These are phyloP conservation scores for Ochetophila trinervis DNA, from an alignment of 306 rosid species.

Conservation along the genomic window DNA sequence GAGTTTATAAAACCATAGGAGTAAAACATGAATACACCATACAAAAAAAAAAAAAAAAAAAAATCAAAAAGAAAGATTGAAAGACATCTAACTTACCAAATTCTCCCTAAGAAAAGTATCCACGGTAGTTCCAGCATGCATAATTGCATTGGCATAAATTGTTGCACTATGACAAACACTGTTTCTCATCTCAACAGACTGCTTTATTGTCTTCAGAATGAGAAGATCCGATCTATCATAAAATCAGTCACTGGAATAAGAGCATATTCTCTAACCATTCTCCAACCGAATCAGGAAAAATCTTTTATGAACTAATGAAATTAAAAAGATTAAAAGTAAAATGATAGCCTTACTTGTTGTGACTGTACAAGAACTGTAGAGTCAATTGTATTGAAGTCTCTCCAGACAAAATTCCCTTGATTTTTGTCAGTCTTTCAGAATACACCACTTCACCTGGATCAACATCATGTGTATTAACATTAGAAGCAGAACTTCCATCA, in stretches of 20 bases:
- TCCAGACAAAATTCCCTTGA: slow-evolving; percentile 92
- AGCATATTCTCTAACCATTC: slow-evolving; percentile 1
- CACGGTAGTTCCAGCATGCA: slow-evolving; percentile 98
- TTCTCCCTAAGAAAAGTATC: slow-evolving; percentile 97
- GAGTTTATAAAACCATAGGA: slow-evolving; percentile 21
- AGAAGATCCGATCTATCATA: slow-evolving; percentile 84
- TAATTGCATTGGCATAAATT: slow-evolving; percentile 88
- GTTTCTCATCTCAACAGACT: slow-evolving; percentile 98
- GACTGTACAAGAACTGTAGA: slow-evolving; percentile 88
- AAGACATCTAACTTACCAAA: slow-evolving; percentile 48
- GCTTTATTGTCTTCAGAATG: slow-evolving; percentile 91
- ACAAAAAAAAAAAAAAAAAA: slow-evolving; percentile 11
- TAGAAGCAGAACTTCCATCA: slow-evolving; percentile 50
- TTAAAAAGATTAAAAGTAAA: background rate
- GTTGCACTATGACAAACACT: slow-evolving; percentile 98
- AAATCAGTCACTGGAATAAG: slow-evolving; percentile 33
- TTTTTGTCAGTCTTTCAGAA: slow-evolving; percentile 74
- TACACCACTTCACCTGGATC: slow-evolving; percentile 78
- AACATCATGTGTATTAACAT: slow-evolving; percentile 36
- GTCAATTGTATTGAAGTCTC: slow-evolving; percentile 92
- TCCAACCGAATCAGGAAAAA: slow-evolving; percentile 2
- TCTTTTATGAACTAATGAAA: slow-evolving; percentile 16
- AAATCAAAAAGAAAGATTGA: background rate
- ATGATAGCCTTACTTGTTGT: slow-evolving; percentile 78
- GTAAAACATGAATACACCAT: slow-evolving; percentile 17